Evolutionary conservation across 805 yeast genomes (phyloP), one percentile per base, ranked within the genome.

Genomic region (Sporopachydermia lactativora): DNA sequence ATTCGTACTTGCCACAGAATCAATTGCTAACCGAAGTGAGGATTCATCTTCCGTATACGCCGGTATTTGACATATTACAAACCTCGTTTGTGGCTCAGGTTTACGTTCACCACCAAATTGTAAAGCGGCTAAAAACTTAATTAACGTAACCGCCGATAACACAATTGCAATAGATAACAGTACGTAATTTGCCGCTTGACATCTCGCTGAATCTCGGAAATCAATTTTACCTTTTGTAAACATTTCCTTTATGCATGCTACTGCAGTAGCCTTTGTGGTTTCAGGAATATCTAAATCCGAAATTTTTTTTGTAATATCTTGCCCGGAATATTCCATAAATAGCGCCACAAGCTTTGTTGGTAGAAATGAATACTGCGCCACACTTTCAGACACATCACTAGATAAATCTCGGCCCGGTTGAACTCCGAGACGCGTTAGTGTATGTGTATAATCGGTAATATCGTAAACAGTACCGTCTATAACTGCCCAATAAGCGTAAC

Each of bases 31-130:
- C 28, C 80, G 62, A 41, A 74, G 50, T 36, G 71, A 75, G 11
- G 59, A 70, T 50, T 68, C 76, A 47, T 68, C 72, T 53, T 74
- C 81, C 16, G 79, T 73, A 49, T 74, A 74, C 44, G 60, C 63
- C 2, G 68, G 68, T 36, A 63, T 57, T 43, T 63, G 68, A 45
- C 67, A 64, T 1, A 63, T 50, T 17, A 63, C 68, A 48, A 59
- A 64, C 45, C 56, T 53, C 43, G 61, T 64, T 45, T 63, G 68
- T 24, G 51, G 50, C 1, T 56, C 45, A 1, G 68, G 68, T 46
- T 52, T 43, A 6, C 55, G 49, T 46, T 56, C 58, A 16, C 57
- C 40, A 1, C 66, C 65, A 40, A 63, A 55, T 24, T 63, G 50
- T 6, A 63, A 38, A 3, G 68, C 56, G 2, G 66, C 55, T 38